These are phyloP conservation scores for Crassisporium funariophilum DNA, from an alignment of 768 basidiomycete genomes.

Conservation along the genomic window DNA sequence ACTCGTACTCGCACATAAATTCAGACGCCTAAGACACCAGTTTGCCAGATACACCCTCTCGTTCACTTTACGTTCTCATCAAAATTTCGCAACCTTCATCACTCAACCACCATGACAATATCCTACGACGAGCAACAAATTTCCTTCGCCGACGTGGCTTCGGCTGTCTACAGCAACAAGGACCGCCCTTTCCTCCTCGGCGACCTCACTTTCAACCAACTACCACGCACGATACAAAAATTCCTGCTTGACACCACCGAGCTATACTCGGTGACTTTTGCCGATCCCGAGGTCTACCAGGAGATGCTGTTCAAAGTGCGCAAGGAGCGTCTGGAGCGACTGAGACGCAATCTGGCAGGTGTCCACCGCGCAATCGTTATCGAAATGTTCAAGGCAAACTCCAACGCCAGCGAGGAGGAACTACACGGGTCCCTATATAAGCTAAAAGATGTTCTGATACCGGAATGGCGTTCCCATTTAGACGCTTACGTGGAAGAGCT, in stretches of 20 bases:
- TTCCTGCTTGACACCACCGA: constrained; percentile 4
- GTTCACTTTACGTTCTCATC: too few species aligned
- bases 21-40: too few species aligned
- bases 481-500: constrained; percentile 10
- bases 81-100: too few species aligned
- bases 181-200: background rate
- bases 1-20: too few species aligned
- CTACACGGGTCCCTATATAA: background rate
- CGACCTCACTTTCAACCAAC: constrained; percentile 6
- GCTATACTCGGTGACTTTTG: background rate
- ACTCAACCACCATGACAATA: too few species aligned
- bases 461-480: constrained; percentile 14
- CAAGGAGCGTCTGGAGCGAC: background rate
- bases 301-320: background rate
- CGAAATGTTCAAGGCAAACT: constrained; percentile 1
- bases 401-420: background rate
- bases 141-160: background rate
- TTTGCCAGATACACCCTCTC: too few species aligned
- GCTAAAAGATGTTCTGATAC: constrained; percentile 8
- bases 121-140: too few species aligned
- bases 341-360: constrained; percentile 8
- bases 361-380: constrained; percentile 8
- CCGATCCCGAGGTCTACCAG: background rate
- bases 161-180: constrained; percentile 2
- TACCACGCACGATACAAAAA: constrained; percentile 2